Evolutionary conservation across 2,329 filamentous ascomycete genomes (phyloP).

Genomic region (Xylariaceae sp.): DNA sequence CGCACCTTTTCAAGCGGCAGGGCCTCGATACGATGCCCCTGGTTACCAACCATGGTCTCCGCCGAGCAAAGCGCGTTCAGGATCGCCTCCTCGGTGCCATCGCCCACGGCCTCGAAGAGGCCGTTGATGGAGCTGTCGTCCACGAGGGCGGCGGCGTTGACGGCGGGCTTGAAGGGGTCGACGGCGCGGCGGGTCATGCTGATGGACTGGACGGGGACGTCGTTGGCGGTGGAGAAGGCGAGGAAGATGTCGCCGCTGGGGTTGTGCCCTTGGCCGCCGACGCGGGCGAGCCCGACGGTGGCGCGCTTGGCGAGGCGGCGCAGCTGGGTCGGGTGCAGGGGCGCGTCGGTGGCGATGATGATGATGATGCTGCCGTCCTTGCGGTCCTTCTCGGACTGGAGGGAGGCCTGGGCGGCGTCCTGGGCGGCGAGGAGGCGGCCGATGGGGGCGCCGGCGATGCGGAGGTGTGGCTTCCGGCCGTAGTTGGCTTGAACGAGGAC

Average conservation of each 20-base stretch:
- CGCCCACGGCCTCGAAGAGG: conserved; percentile 57
- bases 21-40: conserved; percentile 44
- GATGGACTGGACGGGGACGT: conserved; percentile 40
- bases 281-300: conserved; percentile 55
- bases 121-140: conserved; percentile 58
- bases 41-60: conserved; percentile 52
- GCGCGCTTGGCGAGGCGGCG: conserved; percentile 56
- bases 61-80: conserved; percentile 61
- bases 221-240: conserved; percentile 60
- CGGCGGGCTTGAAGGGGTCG: conserved; percentile 36
- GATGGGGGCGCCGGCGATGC: conserved; percentile 57
- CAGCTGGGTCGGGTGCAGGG: conserved; percentile 53
- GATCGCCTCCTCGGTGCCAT: conserved; percentile 62
- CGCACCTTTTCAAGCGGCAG: conserved; percentile 43
- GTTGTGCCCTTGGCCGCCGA: conserved; percentile 59
- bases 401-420: conserved; percentile 22
- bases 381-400: conserved; percentile 38
- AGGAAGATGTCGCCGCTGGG: conserved; percentile 64
- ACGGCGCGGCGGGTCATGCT: conserved; percentile 27
- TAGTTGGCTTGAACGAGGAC: conserved; percentile 65
- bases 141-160: conserved; percentile 39
- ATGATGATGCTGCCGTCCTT: conserved; percentile 61
- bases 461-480: conserved; percentile 51
- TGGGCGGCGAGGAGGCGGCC: conserved; percentile 52
- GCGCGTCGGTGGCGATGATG: conserved; percentile 56